These are phyloP conservation scores for Naganishia sp. DNA, from an alignment of 1,284 basidiomycete species.

Conservation along the genomic window DNA sequence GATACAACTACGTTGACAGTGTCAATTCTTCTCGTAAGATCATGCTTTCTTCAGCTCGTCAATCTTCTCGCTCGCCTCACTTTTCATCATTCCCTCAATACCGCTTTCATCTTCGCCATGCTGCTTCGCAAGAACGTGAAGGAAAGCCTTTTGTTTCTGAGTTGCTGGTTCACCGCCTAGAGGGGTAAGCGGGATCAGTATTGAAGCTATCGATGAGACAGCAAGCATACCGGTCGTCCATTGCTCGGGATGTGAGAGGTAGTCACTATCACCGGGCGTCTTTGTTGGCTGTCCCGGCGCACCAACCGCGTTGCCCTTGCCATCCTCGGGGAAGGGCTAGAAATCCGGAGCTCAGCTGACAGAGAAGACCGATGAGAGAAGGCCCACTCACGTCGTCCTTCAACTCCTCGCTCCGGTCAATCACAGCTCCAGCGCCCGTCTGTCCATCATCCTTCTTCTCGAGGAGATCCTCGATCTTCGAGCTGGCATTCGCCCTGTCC, in stretches of 20 bases:
- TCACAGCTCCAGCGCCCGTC: slow-evolving; percentile 18
- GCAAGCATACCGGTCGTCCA: slow-evolving; percentile 42
- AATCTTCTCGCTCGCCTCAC: slow-evolving; percentile 49
- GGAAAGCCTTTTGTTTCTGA: slow-evolving; percentile 45
- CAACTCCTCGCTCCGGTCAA: slow-evolving; percentile 23
- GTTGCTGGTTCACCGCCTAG: slow-evolving; percentile 46
- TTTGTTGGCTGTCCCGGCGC: slow-evolving; percentile 11
- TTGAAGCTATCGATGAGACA: neutral
- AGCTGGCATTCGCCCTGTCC: slow-evolving; percentile 13
- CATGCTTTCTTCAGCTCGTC: slow-evolving; percentile 43
- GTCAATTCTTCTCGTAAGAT: too few species aligned
- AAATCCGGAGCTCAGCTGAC: neutral
- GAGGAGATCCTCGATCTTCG: slow-evolving; percentile 22
- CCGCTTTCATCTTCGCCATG: slow-evolving; percentile 25
- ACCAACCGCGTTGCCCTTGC: slow-evolving; percentile 7
- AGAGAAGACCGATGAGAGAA: too few species aligned
- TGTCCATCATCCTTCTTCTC: slow-evolving; percentile 24
- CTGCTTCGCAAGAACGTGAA: slow-evolving; percentile 47
- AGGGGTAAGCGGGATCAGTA: neutral
- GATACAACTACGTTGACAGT: neutral
- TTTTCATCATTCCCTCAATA: slow-evolving; percentile 41
- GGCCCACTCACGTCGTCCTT: slow-evolving; percentile 23
- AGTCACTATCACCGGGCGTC: slow-evolving; percentile 35
- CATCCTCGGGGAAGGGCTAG: slow-evolving; percentile 20
- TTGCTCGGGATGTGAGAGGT: slow-evolving; percentile 48